Evolutionary conservation across 2,329 filamentous ascomycete species (phyloP), one percentile per base, ranked within the genome.

Genomic region (Aurifilum marmelostoma): DNA sequence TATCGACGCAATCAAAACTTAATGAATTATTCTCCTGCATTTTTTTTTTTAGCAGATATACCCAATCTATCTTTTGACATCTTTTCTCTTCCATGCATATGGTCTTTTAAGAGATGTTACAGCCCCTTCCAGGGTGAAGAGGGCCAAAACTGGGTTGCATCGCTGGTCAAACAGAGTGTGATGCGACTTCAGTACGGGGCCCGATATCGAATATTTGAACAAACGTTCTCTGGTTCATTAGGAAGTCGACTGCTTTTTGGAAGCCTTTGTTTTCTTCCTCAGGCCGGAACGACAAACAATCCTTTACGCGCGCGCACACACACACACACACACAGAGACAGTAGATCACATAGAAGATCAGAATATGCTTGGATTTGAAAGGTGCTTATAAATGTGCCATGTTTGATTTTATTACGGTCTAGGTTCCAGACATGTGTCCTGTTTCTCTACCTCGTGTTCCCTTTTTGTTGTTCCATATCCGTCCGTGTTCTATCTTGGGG

Each of bases 221-320:
- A 29, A 14, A 60, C 37, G 64, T 60, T 66, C 56, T 66, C 18
- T 14, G 54, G 54, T 60, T 50, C 64, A 66, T 66, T 66, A 66
- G 64, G 54, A 29, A 66, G 39, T 32, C n/a, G n/a, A 12, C 2
- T 29, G 14, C 64, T 47, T 6, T 37, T 61, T 16, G 16, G 9
- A 14, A 29, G n/a, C 14, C 50, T 21, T 21, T 34, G 29, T 9
- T 37, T 24, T 60, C 54, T 66, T 61, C 64, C 56, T 66, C 64
- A 66, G 64, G 54, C 64, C 64, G 41, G 56, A 66, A 66, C 56
- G 41, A 66, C 64, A 66, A n/a, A 27, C 21, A 9, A 11, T 29
- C 24, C 29, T 21, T 12, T 12, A 24, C 8, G 14, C 39, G 21
- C 5, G 9, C 16, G 34, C 58, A 60, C 29, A 39, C 37, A 39